Conservation (phyloP, 345 rosid genomes). For the Barbarea vulgaris region DNA sequence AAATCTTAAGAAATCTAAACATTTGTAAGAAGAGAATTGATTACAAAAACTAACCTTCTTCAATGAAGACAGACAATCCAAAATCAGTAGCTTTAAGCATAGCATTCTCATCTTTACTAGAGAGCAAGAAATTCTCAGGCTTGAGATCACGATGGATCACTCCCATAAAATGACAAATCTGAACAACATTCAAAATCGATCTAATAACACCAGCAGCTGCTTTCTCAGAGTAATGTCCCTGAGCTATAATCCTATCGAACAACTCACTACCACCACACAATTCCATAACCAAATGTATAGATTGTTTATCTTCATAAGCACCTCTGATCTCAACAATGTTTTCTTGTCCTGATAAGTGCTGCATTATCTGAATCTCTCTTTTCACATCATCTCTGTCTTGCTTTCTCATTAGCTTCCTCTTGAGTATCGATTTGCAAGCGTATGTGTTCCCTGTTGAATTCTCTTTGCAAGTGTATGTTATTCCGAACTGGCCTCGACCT, state of each 20-base stretch:
- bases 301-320: constrained; percentile 68
- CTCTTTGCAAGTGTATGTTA: constrained; percentile 73
- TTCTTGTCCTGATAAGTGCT: constrained; percentile 78
- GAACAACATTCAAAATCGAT: constrained; percentile 69
- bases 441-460: constrained; percentile 55
- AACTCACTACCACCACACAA: constrained; percentile 87
- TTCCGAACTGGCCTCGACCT: constrained; percentile 91
- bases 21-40: not conserved
- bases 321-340: constrained; percentile 79
- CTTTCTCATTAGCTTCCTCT: constrained; percentile 61
- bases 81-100: constrained; percentile 82
- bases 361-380: constrained; percentile 81
- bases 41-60: constrained; percentile 57
- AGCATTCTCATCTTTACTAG: constrained; percentile 59
- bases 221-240: constrained; percentile 73
- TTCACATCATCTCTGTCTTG: constrained; percentile 69
- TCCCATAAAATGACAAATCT: constrained; percentile 86
- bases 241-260: constrained; percentile 77
- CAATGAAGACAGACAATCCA: constrained; percentile 78
- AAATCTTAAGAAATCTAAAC: not conserved
- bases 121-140: constrained; percentile 84
- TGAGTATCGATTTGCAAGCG: constrained; percentile 83
- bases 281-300: constrained; percentile 86
- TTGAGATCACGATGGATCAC: constrained; percentile 86
- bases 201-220: constrained; percentile 67